phyloP scores from a whole-genome alignment of 2,329 filamentous ascomycete genomes.

The Zopfia rhizophila region DNA sequence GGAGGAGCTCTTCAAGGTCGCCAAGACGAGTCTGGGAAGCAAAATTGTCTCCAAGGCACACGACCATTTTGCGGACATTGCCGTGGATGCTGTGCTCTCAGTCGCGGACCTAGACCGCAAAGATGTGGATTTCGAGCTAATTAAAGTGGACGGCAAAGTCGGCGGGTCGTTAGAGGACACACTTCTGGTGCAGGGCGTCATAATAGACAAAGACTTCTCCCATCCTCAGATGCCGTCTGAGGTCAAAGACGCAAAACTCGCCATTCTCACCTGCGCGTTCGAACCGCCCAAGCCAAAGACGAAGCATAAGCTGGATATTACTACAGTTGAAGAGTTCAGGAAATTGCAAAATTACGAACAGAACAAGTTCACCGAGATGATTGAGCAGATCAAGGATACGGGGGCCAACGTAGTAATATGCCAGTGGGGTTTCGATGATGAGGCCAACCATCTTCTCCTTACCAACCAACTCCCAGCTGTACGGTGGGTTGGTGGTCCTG shows the following conservation, averaged over 20 bases:
- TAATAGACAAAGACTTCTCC: constrained; percentile 99
- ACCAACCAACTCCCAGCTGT: constrained; percentile 97
- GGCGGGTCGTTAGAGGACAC: constrained; percentile 94
- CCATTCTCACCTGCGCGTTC: constrained; percentile 97
- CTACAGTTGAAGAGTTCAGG: constrained; percentile 97
- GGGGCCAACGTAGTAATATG: constrained; percentile 98
- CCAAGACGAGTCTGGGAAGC: constrained; percentile 93
- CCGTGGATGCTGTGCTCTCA: constrained; percentile 94
- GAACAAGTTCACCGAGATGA: constrained; percentile 98
- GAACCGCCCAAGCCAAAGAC: constrained; percentile 99
- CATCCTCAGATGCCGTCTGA: constrained; percentile 99
- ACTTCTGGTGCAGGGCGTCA: constrained; percentile 94
- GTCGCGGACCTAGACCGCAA: constrained; percentile 95
- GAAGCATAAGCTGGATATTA: constrained; percentile 99
- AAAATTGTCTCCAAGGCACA: constrained; percentile 99
- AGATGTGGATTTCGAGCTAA: constrained; percentile 98
- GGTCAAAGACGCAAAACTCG: constrained; percentile 94
- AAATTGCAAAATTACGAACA: constrained; percentile 95
- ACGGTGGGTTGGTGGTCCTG: constrained; percentile 96
- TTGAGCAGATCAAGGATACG: constrained; percentile 95
- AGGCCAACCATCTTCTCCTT: constrained; percentile 95
- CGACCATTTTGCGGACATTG: constrained; percentile 97
- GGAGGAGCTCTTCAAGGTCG: constrained; percentile 90
- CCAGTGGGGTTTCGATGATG: constrained; percentile 99
- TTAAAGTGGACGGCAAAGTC: constrained; percentile 99